phyloP scores from a whole-genome alignment of 306 rosid species.

The Vachellia collinsii region DNA sequence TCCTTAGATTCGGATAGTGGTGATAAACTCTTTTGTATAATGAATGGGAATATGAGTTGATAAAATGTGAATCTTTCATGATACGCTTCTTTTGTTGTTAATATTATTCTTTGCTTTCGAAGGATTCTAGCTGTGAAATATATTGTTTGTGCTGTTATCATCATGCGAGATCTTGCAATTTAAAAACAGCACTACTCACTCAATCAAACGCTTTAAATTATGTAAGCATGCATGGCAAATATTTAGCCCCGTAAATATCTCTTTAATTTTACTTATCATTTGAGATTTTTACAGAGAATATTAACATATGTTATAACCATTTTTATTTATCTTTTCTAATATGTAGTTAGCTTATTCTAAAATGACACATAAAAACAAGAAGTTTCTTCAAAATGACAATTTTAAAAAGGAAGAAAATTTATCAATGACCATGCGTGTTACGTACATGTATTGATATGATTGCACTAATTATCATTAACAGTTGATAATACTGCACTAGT shows the following conservation, averaged over 20 bases:
- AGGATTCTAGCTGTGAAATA: not conserved
- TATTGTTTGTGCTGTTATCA: not conserved
- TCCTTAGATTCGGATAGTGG: not conserved
- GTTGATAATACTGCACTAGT: too few relatives aligned
- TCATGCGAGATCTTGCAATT: not conserved
- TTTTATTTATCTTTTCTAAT: too few relatives aligned
- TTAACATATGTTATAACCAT: too few relatives aligned
- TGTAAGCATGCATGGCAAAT: too few relatives aligned
- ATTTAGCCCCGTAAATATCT: too few relatives aligned
- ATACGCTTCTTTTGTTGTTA: not conserved
- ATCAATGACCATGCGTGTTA: too few relatives aligned
- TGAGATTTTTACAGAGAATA: too few relatives aligned
- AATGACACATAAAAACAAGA: too few relatives aligned
- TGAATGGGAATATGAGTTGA: not conserved
- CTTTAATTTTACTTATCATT: too few relatives aligned
- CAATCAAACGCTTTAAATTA: not conserved
- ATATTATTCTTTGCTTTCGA: conserved; percentile 1
- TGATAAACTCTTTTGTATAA: not conserved
- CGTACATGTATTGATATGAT: too few relatives aligned
- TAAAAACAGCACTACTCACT: not conserved
- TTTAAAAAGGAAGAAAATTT: too few relatives aligned
- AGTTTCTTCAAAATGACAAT: not conserved
- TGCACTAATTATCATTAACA: not conserved
- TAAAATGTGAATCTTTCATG: not conserved
- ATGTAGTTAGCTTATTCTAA: too few relatives aligned